Conservation (phyloP, 1,139 yeast genomes). For the Candida labiduridarum region DNA sequence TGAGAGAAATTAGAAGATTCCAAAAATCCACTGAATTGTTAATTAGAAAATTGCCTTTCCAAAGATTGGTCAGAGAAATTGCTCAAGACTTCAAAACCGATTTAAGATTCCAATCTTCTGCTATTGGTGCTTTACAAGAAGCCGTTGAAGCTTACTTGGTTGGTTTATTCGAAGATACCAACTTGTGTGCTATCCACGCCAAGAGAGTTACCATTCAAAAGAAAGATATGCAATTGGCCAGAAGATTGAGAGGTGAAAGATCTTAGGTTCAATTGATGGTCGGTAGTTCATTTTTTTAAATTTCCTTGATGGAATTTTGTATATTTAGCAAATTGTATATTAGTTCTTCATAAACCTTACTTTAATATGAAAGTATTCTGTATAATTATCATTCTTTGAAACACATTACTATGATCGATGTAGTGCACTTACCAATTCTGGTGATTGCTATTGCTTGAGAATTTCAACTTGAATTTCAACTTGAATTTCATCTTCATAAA, state of each 20-base stretch:
- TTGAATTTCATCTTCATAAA: background rate
- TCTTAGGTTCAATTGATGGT: constrained; percentile 38
- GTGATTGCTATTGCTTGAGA: background rate
- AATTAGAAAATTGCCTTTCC: constrained; percentile 98
- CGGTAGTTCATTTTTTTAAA: background rate
- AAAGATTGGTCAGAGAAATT: constrained; percentile 96
- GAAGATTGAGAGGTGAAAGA: constrained; percentile 99
- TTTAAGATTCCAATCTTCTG: constrained; percentile 97
- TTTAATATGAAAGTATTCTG: constrained; percentile 2
- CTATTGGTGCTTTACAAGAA: constrained; percentile 98
- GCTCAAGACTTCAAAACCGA: constrained; percentile 98
- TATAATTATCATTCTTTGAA: background rate
- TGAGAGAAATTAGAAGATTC: constrained; percentile 99
- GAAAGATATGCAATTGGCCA: constrained; percentile 98
- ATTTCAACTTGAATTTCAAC: background rate
- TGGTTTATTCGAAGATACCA: constrained; percentile 92
- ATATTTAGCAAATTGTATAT: constrained; percentile 9
- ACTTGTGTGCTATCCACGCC: constrained; percentile 98
- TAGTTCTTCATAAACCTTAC: constrained; percentile 5
- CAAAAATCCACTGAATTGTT: constrained; percentile 96
- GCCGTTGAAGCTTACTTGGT: constrained; percentile 97
- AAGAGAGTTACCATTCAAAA: constrained; percentile 99
- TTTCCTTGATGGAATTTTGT: constrained; percentile 7
- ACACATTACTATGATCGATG: background rate
- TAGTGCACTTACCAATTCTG: background rate